phyloP scores from a whole-genome alignment of 116 monocot genomes.

The Posidonia oceanica region DNA sequence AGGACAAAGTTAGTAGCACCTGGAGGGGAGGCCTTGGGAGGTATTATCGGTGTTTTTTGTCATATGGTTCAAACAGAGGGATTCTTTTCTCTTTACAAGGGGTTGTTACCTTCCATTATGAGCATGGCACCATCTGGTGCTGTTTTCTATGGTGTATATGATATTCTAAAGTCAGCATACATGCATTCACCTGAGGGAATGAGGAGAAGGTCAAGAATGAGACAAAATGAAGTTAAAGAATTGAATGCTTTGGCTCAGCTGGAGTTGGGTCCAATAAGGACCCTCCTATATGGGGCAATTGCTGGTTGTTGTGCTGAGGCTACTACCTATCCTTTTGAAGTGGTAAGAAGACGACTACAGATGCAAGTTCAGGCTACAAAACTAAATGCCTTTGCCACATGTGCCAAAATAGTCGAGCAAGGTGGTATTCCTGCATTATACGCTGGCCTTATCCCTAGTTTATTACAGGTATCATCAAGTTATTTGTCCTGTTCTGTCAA shows the following conservation, averaged over 20 bases:
- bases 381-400: constrained; percentile 73
- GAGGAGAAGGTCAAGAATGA: constrained; percentile 38
- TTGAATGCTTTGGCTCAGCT: constrained; percentile 40
- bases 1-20: constrained; percentile 93
- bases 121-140: constrained; percentile 99
- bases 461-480: constrained; percentile 61
- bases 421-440: constrained; percentile 86
- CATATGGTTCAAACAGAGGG: constrained; percentile 89
- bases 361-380: constrained; percentile 74
- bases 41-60: constrained; percentile 62
- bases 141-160: constrained; percentile 96
- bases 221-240: constrained; percentile 16
- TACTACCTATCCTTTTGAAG: constrained; percentile 96
- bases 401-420: constrained; percentile 69
- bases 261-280: constrained; percentile 30
- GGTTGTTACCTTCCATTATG: constrained; percentile 77
- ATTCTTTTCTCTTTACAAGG: constrained; percentile 95
- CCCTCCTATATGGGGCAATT: constrained; percentile 86
- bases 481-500: too few relatives aligned
- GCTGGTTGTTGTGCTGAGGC: constrained; percentile 95
- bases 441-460: constrained; percentile 84
- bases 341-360: constrained; percentile 77
- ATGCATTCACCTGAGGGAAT: constrained; percentile 79
- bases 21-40: constrained; percentile 88
- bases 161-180: constrained; percentile 79